Evolutionary conservation across 805 yeast species (phyloP).

Genomic region (Candida maesae): DNA sequence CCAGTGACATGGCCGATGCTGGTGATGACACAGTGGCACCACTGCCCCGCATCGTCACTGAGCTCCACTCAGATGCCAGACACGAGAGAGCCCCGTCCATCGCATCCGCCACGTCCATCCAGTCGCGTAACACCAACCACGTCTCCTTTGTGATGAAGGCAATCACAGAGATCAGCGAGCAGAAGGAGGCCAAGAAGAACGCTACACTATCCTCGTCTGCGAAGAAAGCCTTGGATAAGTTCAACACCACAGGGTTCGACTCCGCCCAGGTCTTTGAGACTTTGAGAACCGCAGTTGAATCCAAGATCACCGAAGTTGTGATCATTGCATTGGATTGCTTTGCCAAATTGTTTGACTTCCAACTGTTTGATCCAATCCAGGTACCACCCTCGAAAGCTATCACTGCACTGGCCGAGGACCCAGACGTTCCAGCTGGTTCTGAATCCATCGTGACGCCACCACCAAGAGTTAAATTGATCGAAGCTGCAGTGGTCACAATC

Average conservation of each 20-base stretch:
- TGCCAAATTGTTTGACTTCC: slow-evolving; percentile 85
- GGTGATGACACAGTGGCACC: slow-evolving; percentile 17
- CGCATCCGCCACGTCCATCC: slow-evolving; percentile 18
- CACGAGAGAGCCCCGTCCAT: slow-evolving; percentile 21
- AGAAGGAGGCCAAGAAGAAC: slow-evolving; percentile 57
- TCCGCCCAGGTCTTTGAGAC: slow-evolving; percentile 70
- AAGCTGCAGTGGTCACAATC: slow-evolving; percentile 79
- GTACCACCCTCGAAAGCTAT: slow-evolving; percentile 43
- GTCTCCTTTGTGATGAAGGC: slow-evolving; percentile 49
- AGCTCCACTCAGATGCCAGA: slow-evolving; percentile 9
- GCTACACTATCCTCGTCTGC: slow-evolving; percentile 31
- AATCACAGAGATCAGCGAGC: slow-evolving; percentile 50
- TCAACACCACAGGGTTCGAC: slow-evolving; percentile 33
- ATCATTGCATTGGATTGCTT: slow-evolving; percentile 78
- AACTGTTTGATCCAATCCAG: slow-evolving; percentile 59
- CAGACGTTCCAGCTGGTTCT: slow-evolving; percentile 17
- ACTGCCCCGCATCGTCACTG: slow-evolving; percentile 18
- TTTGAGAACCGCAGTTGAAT: slow-evolving; percentile 69
- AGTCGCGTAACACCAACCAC: slow-evolving; percentile 30
- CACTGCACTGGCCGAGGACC: slow-evolving; percentile 19
- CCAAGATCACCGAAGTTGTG: slow-evolving; percentile 59
- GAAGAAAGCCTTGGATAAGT: slow-evolving; percentile 31
- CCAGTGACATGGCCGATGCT: slow-evolving; percentile 18
- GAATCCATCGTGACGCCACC: slow-evolving; percentile 44
- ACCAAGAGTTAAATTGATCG: slow-evolving; percentile 58